A percentile compares a stretch with the other conserved stretches of the same genome.
Conservation (phyloP, 169 alveolate genomes). For the Plasmodium ovale region DNA sequence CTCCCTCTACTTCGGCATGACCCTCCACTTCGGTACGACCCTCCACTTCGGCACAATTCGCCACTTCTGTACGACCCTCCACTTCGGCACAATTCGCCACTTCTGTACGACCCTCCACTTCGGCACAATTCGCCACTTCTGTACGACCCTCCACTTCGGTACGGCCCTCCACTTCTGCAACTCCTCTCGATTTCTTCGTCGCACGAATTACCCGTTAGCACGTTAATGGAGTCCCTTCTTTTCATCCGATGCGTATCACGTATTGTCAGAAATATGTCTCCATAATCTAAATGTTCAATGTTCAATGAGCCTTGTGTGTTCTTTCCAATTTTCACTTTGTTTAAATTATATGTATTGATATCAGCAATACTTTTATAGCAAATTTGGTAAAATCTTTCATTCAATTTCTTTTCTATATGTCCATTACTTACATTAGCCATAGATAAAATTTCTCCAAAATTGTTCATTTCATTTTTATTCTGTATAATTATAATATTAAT, state of each 20-base stretch:
- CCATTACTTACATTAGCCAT: constrained; percentile 35
- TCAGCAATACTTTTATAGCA: constrained; percentile 70
- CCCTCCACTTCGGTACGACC: background rate
- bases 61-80: background rate
- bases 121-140: background rate
- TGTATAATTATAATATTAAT: constrained; percentile 52
- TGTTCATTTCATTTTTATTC: constrained; percentile 34
- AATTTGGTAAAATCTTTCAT: constrained; percentile 59
- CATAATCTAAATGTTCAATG: constrained; percentile 65
- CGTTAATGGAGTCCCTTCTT: background rate
- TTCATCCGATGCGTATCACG: constrained; percentile 1
- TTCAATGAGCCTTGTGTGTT: constrained; percentile 18
- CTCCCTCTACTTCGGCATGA: background rate
- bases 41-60: background rate
- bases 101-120: background rate
- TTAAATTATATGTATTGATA: constrained; percentile 62
- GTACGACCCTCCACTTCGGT: background rate
- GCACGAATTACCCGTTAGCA: constrained; percentile 1
- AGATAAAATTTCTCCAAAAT: constrained; percentile 43
- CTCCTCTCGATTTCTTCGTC: background rate
- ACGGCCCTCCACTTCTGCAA: background rate
- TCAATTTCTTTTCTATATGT: constrained; percentile 45
- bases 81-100: background rate
- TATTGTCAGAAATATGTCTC: constrained; percentile 59
- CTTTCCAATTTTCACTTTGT: constrained; percentile 7